These are phyloP conservation scores for Kurtzmaniella quercitrusa DNA, from an alignment of 1,139 yeast species.

Conservation along the genomic window DNA sequence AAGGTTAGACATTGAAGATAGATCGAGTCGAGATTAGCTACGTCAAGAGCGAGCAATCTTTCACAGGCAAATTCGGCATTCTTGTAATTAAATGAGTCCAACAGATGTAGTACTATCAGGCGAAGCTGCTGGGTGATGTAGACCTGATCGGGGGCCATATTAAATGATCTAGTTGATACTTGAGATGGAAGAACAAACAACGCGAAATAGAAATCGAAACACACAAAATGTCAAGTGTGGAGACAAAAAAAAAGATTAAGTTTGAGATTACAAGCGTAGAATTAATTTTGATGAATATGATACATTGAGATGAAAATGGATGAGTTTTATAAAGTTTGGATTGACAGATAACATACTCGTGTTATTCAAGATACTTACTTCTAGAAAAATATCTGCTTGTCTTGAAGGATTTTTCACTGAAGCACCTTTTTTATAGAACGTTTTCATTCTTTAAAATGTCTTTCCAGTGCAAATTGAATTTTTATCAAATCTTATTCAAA, in stretches of 20 bases:
- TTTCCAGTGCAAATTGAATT: no score
- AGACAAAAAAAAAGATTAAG: not conserved
- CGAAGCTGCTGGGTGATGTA: slow-evolving; percentile 43
- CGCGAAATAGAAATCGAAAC: not conserved
- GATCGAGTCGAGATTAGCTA: slow-evolving; percentile 47
- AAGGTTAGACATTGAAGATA: slow-evolving; percentile 65
- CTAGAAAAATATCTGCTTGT: no score
- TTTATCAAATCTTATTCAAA: no score
- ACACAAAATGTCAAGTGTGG: not conserved
- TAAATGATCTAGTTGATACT: not conserved
- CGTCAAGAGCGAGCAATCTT: slow-evolving; percentile 57
- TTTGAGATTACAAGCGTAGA: no score
- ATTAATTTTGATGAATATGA: no score
- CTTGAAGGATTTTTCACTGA: no score
- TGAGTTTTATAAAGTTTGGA: no score
- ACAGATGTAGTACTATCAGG: slow-evolving; percentile 58
- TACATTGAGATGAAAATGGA: no score
- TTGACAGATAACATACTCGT: no score
- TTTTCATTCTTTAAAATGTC: no score
- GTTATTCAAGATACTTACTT: no score
- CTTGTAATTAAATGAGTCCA: slow-evolving; percentile 64
- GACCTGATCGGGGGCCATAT: slow-evolving; percentile 18
- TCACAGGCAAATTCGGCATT: slow-evolving; percentile 85
- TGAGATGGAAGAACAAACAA: not conserved
- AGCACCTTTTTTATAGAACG: no score